Evolutionary conservation across 495 filamentous ascomycete species (phyloP).

Genomic region (Podospora australis): DNA sequence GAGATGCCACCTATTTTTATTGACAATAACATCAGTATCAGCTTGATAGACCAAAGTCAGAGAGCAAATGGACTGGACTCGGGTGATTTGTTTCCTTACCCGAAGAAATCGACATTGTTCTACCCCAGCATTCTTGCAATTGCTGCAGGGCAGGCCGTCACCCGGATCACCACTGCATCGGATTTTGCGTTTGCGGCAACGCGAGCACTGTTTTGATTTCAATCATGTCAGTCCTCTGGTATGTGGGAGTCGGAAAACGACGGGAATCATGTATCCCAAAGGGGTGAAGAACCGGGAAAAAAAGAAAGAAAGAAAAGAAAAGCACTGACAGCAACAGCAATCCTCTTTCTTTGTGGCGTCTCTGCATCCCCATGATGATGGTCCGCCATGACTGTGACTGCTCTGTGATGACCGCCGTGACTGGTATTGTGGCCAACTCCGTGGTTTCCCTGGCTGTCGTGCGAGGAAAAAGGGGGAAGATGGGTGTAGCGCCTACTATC

Average conservation of each 20-base stretch:
- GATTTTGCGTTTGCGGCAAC: conserved; percentile 93
- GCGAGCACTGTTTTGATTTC: conserved; percentile 57
- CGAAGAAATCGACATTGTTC: conserved; percentile 72
- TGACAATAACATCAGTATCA: too few species aligned
- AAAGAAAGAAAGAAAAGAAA: conserved; percentile 1
- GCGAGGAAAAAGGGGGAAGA: conserved; percentile 11
- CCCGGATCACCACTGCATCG: conserved; percentile 85
- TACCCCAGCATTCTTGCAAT: conserved; percentile 69
- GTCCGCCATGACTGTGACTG: neutral
- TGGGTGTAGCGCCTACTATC: neutral
- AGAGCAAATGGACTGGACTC: too few species aligned
- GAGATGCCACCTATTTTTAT: conserved; percentile 48
- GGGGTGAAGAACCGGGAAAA: neutral
- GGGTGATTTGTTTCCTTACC: too few species aligned
- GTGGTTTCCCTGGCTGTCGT: too few species aligned
- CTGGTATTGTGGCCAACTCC: too few species aligned
- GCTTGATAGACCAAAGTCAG: too few species aligned
- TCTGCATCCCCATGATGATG: too few species aligned
- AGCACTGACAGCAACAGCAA: conserved; percentile 61
- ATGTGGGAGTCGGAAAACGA: neutral
- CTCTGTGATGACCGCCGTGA: neutral
- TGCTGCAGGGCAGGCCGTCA: conserved; percentile 68
- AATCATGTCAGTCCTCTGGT: neutral
- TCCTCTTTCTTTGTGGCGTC: conserved; percentile 49
- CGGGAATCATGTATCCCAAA: neutral